Evolutionary conservation across 495 filamentous ascomycete genomes (phyloP), one percentile per base, ranked within the genome.

Genomic region (Aspergillus carlsbadensis): DNA sequence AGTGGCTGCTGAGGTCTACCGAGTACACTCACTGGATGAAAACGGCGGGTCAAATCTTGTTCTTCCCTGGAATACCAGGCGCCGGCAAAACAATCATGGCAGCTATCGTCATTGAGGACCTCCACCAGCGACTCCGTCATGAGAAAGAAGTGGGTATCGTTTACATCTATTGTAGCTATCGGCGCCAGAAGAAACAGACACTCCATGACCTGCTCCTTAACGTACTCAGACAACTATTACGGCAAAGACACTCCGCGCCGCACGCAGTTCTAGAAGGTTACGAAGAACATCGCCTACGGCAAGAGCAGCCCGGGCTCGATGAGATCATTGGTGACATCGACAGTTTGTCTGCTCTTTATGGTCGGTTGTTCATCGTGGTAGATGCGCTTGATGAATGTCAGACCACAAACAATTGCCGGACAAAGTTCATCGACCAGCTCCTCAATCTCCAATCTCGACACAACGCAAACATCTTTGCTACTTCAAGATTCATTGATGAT

Each of bases 11-110:
- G 14, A 15, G 17, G 0, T 10, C 45, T 29, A 17, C 11, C 7
- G n/a, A 49, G 17, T 49, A 15, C 5, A 10, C 18, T 14, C 6
- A 18, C 17, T 49, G n/a, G 29, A 10, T 49, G 3, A 13, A 49
- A 20, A 11, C n/a, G 5, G 7, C 14, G 5, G 17, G 15, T 8
- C 3, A 34, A 20, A 77, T 59, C 1, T 54, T 80, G 1, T 79
- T 74, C 45, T 84, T 74, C 56, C 65, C 68, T 1, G 80, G 79
- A 0, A 75, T 77, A 20, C 69, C 65, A 5, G 72, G 76, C 36
- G 70, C 67, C 1, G 73, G 74, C 1, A 78, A 79, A 60, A 77
- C 76, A 21, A 69, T 77, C 2, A 54, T 69, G 5, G 59, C 65
- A 10, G 65, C 74, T 7, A 65, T 68, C 20, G 63, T 79, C 3